These are phyloP conservation scores for Podochytrium sp. DNA, from an alignment of 192 early-diverging fungal species.

Conservation along the genomic window DNA sequence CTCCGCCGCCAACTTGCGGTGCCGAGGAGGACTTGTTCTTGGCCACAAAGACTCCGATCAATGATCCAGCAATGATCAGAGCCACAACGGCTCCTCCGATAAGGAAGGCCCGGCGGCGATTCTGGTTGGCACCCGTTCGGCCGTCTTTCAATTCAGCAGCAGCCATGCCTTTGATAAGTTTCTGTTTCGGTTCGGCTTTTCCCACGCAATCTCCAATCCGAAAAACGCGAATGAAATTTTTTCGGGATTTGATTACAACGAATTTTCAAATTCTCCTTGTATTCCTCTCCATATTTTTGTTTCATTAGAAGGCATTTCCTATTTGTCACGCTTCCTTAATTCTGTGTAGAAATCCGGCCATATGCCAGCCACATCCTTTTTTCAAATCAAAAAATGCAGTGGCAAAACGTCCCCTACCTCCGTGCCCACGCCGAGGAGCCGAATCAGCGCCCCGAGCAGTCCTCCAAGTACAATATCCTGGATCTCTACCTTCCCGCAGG, in stretches of 20 bases:
- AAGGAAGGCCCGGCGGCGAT: background rate
- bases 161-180: background rate
- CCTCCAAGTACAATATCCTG: conserved; percentile 2
- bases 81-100: background rate
- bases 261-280: background rate
- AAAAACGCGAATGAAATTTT: background rate
- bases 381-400: background rate
- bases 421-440: background rate
- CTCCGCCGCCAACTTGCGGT: background rate
- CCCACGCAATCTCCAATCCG: no score
- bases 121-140: background rate
- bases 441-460: background rate
- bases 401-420: background rate
- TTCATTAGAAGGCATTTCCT: background rate
- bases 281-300: background rate
- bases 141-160: background rate
- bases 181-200: no score
- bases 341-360: background rate
- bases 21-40: background rate
- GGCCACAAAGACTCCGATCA: conserved; percentile 21
- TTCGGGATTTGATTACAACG: background rate
- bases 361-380: background rate
- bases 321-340: background rate
- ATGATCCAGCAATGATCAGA: background rate
- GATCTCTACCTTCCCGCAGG: conserved; percentile 17